Evolutionary conservation across 179 eudicot species (phyloP), one percentile per base, ranked within the genome.

Genomic region (Carnegiea gigantea): DNA sequence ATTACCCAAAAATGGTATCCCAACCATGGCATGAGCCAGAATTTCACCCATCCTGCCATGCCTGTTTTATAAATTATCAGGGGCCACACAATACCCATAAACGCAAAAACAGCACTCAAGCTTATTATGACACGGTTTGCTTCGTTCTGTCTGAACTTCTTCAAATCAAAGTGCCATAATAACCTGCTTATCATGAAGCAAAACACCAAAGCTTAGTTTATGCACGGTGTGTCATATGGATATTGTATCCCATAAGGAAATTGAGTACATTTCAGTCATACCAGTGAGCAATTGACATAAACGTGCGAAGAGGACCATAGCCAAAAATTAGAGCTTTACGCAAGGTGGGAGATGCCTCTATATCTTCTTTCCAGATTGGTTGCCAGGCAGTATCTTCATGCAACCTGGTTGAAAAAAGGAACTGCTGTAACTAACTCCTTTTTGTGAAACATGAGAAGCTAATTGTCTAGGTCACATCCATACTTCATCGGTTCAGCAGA

Each of bases 1-100:
- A 83, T 80, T 94, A 96, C 99, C 99, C 99, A 96, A 81, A 96
- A 96, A 86, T 96, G 99, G 89, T 94, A 96, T 82, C 98, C 99
- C 89, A 96, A 79, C 98, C 99, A 96, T 10, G 99, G 99, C 92
- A 94, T 93, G 77, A 96, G 86, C 99, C 99, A 96, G 89, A 91
- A 96, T 87, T 96, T 96, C 84, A 96, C 87, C 98, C 98, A 96
- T 78, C 99, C 99, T 48, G 86, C 81, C 30, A 96, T 82, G 67
- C 99, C 99, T 0, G 89, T 74, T 82, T 92, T 91, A 72, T 76
- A 90, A 57, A 94, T 82, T 51, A 96, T 96, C 84, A 96, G 85
- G 5, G 97, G 99, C 98, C 99, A 96, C 79, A 90, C 99, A 53
- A 92, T 81, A 74, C 88, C 93, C 84, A 96, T 92, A 78, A 94